These are phyloP conservation scores for Firmiana major DNA, from an alignment of 345 rosid species.

Conservation along the genomic window DNA sequence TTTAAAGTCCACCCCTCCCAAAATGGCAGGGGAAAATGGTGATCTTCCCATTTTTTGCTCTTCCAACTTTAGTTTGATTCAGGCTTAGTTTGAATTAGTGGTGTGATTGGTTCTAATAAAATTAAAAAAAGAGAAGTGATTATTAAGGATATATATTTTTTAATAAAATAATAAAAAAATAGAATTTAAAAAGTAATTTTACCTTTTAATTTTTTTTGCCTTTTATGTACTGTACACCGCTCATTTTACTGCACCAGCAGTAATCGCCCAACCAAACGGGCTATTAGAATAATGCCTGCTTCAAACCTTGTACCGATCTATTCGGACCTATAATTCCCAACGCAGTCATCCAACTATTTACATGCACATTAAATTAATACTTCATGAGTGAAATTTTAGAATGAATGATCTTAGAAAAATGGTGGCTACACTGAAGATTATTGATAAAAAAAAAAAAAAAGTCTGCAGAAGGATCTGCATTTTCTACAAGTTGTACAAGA, in stretches of 20 bases:
- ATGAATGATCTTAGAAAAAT: background rate
- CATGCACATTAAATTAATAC: background rate
- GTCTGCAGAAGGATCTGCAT: background rate
- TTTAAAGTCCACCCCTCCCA: background rate
- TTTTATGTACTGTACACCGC: too few species aligned
- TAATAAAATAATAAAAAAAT: too few species aligned
- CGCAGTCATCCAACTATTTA: background rate
- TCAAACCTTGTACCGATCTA: background rate
- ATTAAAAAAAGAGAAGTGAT: too few species aligned
- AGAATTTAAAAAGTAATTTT: too few species aligned
- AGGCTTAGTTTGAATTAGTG: too few species aligned
- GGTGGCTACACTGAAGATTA: background rate
- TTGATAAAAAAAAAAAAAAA: background rate
- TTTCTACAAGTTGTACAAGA: background rate
- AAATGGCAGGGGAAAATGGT: background rate
- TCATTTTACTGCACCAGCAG: too few species aligned
- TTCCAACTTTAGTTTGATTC: too few species aligned
- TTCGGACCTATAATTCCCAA: background rate
- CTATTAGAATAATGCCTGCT: too few species aligned
- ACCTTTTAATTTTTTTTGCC: too few species aligned
- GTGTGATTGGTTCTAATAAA: too few species aligned
- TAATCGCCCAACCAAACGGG: too few species aligned
- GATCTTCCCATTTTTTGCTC: background rate
- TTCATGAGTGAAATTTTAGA: background rate
- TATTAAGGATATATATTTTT: too few species aligned